These are phyloP conservation scores for Psilocybe tampanensis DNA, from an alignment of 768 basidiomycete species.

Conservation along the genomic window DNA sequence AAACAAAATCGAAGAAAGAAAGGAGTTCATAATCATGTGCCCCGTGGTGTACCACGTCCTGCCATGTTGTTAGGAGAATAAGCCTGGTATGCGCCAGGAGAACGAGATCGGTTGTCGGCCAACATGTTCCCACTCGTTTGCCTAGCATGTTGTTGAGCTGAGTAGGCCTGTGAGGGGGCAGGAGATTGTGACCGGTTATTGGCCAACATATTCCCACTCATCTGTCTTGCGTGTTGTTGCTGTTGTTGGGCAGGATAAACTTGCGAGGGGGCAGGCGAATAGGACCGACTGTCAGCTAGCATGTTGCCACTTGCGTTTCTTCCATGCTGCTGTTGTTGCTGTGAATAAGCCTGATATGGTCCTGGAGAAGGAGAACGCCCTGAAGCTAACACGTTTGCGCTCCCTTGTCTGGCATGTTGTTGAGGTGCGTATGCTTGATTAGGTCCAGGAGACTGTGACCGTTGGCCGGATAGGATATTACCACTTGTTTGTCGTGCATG, in stretches of 20 bases:
- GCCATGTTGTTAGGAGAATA: conserved; percentile 33
- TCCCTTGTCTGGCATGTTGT: conserved; percentile 19
- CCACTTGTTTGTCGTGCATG: conserved; percentile 25
- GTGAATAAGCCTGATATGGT: conserved; percentile 22
- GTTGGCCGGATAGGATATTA: conserved; percentile 16
- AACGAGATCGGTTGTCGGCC: conserved; percentile 2
- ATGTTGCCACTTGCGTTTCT: conserved; percentile 22
- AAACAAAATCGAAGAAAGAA: conserved; percentile 9
- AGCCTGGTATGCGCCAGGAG: conserved; percentile 1
- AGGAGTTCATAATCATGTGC: conserved; percentile 19
- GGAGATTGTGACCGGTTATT: conserved; percentile 17
- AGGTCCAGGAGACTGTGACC: conserved; percentile 23
- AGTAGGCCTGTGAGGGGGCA: conserved; percentile 20
- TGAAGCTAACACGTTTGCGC: conserved; percentile 21
- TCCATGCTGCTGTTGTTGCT: conserved; percentile 18
- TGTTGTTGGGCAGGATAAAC: conserved; percentile 19
- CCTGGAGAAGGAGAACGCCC: conserved; percentile 21
- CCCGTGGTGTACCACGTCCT: conserved; percentile 42
- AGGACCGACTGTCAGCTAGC: conserved; percentile 16
- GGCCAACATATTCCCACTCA: conserved; percentile 20
- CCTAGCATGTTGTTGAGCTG: conserved; percentile 17
- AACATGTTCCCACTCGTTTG: conserved; percentile 23
- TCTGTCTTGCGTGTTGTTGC: conserved; percentile 24
- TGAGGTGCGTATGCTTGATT: conserved; percentile 22
- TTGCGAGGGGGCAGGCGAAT: conserved; percentile 24